phyloP scores from a whole-genome alignment of 2,329 filamentous ascomycete species.

The Penicillium sp. region DNA sequence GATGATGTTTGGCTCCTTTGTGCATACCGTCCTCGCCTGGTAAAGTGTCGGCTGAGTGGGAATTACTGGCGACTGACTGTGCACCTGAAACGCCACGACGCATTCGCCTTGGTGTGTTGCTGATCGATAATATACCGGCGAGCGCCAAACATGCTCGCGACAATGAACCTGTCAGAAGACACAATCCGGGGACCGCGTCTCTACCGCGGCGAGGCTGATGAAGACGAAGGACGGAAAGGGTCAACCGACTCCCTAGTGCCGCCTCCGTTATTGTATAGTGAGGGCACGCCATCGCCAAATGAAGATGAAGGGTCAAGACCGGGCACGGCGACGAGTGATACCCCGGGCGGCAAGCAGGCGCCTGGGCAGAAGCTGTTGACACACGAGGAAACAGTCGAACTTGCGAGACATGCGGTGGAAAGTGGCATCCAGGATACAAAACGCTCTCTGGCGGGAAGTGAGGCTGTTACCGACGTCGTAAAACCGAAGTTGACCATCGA shows the following conservation, averaged over 20 bases:
- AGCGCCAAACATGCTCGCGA: slow-evolving; percentile 27
- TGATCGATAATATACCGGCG: slow-evolving; percentile 1
- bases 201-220: slow-evolving; percentile 31
- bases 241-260: slow-evolving; percentile 28
- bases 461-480: slow-evolving; percentile 44
- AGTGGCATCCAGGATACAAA: slow-evolving; percentile 47
- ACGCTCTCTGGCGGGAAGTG: slow-evolving; percentile 45
- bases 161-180: slow-evolving; percentile 39
- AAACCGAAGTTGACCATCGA: slow-evolving; percentile 50
- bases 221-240: slow-evolving; percentile 28
- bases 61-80: background rate
- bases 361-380: slow-evolving; percentile 31
- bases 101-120: background rate
- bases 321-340: slow-evolving; percentile 25
- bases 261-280: slow-evolving; percentile 25
- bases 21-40: slow-evolving; percentile 1
- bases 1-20: slow-evolving; percentile 16
- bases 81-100: background rate
- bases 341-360: slow-evolving; percentile 16
- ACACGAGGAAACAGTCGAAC: slow-evolving; percentile 45
- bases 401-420: slow-evolving; percentile 45
- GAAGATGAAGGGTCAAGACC: slow-evolving; percentile 30
- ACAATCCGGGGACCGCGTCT: slow-evolving; percentile 32
- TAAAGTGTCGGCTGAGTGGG: slow-evolving; percentile 3
- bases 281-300: slow-evolving; percentile 22